Conservation (phyloP, 805 yeast genomes). For the Ogataea dorogensis region DNA sequence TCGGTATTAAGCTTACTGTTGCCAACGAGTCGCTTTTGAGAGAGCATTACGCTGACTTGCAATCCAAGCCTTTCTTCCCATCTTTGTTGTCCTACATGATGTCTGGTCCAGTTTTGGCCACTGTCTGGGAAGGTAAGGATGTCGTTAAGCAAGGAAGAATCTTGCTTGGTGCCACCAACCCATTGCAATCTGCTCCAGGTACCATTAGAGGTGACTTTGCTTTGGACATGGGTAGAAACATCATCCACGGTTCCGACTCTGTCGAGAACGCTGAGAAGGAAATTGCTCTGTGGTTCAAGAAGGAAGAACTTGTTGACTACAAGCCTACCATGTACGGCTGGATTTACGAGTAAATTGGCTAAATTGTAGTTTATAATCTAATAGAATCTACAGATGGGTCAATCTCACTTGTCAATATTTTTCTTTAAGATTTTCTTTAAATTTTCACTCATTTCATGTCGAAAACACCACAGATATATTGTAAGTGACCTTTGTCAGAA, state of each 20-base stretch:
- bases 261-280: slow-evolving; percentile 97
- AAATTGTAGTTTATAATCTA: not conserved
- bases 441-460: slow-evolving; percentile 18
- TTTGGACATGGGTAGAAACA: slow-evolving; percentile 98
- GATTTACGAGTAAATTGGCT: slow-evolving; percentile 79
- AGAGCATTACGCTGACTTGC: slow-evolving; percentile 94
- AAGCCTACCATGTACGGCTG: slow-evolving; percentile 79
- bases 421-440: not conserved
- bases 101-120: slow-evolving; percentile 98
- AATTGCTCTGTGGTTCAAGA: slow-evolving; percentile 96
- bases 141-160: slow-evolving; percentile 98
- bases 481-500: slow-evolving; percentile 13
- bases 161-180: slow-evolving; percentile 99
- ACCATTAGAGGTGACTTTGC: slow-evolving; percentile 99
- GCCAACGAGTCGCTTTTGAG: slow-evolving; percentile 87
- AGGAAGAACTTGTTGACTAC: slow-evolving; percentile 93
- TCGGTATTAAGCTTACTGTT: slow-evolving; percentile 85
- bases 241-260: slow-evolving; percentile 98
- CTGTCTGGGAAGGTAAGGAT: slow-evolving; percentile 99
- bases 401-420: not conserved
- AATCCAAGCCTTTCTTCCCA: slow-evolving; percentile 97
- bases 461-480: slow-evolving; percentile 30
- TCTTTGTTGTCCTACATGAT: slow-evolving; percentile 93
- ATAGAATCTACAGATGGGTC: slow-evolving; percentile 1
- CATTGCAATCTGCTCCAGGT: slow-evolving; percentile 96